Evolutionary conservation across 2,329 filamentous ascomycete species (phyloP).

Genomic region (Leptographium procerum): DNA sequence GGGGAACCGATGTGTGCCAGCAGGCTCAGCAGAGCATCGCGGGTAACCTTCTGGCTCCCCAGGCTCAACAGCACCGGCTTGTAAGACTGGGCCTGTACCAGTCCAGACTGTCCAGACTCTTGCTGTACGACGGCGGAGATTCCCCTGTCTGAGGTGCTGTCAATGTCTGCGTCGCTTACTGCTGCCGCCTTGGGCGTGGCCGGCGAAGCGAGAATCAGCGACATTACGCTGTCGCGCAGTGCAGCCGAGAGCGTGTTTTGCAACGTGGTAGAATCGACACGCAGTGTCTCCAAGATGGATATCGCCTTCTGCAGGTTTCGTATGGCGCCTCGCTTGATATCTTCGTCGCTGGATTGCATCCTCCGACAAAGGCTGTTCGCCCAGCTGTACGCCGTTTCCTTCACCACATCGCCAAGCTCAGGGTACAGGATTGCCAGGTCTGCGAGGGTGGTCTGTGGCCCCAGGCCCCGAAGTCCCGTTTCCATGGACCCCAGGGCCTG

Average conservation of each 20-base stretch:
- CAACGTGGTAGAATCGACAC: constrained; percentile 53
- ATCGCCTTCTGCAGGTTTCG: constrained; percentile 67
- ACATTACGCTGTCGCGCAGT: constrained; percentile 61
- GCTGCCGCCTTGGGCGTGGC: constrained; percentile 18
- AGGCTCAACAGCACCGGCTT: constrained; percentile 50
- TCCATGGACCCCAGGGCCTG: constrained; percentile 36
- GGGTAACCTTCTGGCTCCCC: constrained; percentile 54
- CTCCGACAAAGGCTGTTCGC: constrained; percentile 65
- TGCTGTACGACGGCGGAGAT: background rate
- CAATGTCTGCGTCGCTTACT: constrained; percentile 18
- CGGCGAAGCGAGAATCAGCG: constrained; percentile 25
- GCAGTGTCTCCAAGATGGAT: constrained; percentile 50
- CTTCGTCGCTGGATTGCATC: constrained; percentile 76
- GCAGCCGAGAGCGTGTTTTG: constrained; percentile 55
- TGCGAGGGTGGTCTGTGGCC: constrained; percentile 26
- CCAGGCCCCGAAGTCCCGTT: constrained; percentile 3
- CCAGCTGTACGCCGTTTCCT: constrained; percentile 69
- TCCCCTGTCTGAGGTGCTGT: constrained; percentile 6
- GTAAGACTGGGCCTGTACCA: constrained; percentile 27
- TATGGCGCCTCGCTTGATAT: constrained; percentile 60
- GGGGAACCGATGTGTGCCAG: constrained; percentile 43
- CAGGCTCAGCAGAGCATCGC: constrained; percentile 46
- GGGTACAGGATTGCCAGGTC: constrained; percentile 43
- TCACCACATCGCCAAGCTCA: constrained; percentile 43
- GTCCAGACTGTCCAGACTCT: background rate